Evolutionary conservation across 805 yeast genomes (phyloP), one percentile per base, ranked within the genome.

Genomic region (Grigorovia yakushimaensis): DNA sequence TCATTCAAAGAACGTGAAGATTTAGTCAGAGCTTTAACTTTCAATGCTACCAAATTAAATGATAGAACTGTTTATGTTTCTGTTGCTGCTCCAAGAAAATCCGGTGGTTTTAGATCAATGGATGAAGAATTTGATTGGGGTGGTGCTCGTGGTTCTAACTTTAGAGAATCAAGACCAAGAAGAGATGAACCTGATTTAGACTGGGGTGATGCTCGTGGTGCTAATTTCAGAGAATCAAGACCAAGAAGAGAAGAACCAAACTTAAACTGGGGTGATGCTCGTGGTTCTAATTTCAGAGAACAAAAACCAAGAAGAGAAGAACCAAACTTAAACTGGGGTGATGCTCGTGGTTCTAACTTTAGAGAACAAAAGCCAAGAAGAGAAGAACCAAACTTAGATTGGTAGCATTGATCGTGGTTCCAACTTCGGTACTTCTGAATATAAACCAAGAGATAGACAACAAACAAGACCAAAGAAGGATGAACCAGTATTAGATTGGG

Each of bases 1-100:
- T 88, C 89, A 54, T 87, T 82, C 61, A 81, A 76, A 56, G 77
- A 85, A 48, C 81, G 80, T 61, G 89, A 84, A 48, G 86, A 82
- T 56, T 77, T 91, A 57, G 88, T 79, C 49, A 70, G 76, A 50
- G 84, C 96, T 41, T 70, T 93, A 56, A 74, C 77, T 46, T 75
- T 82, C 61, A 76, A 84, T 56, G 88, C 84, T 59, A 77, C 78
- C 49, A 76, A 79, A 55, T 76, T 84, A 53, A 79, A 75, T 64
- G 86, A 84, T 55, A 88, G 91, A 65, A 72, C 79, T 42, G 76
- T 79, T 52, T 75, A 84, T 50, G 74, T 81, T 45, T 84, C 86
- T 49, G 96, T 88, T 62, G 93, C 93, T 58, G 96, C 88, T 45
- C 80, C 77, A 63, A 66, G 62, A 59, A 70, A 59, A 62, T 33